phyloP scores from a whole-genome alignment of 2,329 filamentous ascomycete genomes.

The Cladophialophora yegresii region DNA sequence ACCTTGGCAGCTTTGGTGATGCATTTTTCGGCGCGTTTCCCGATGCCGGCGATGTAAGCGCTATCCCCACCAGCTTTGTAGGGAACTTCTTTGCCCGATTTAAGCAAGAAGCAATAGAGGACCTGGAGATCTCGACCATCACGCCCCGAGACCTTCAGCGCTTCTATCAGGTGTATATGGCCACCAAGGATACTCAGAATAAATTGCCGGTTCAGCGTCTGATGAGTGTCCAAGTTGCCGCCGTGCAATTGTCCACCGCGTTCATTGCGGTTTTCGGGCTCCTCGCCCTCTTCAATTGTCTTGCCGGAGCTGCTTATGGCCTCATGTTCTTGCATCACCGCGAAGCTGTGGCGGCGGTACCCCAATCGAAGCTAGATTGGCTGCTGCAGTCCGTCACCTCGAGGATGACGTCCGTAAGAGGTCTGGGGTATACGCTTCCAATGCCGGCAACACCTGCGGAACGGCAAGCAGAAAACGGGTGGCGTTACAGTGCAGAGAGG shows the following conservation, averaged over 20 bases:
- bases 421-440: neutral
- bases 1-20: neutral
- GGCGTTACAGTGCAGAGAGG: neutral
- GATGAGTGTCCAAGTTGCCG: constrained; percentile 18
- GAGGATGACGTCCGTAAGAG: neutral
- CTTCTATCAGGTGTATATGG: constrained; percentile 22
- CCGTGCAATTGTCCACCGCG: constrained; percentile 17
- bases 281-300: constrained; percentile 12
- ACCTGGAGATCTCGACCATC: constrained; percentile 2
- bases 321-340: constrained; percentile 12
- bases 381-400: constrained; percentile 17
- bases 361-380: constrained; percentile 29
- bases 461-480: neutral
- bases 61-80: neutral
- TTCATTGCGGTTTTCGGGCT: constrained; percentile 17
- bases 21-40: constrained; percentile 12
- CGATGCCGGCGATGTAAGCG: neutral
- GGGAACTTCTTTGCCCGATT: constrained; percentile 14
- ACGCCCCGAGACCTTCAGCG: constrained; percentile 14
- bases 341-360: constrained; percentile 6
- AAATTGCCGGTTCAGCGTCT: neutral
- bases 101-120: constrained; percentile 12
- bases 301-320: constrained; percentile 12
- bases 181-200: constrained; percentile 21
- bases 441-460: neutral